Percentiles rank a stretch among this genome's conserved stretches.
Evolutionary conservation across 257 asterid genomes (phyloP).

Genomic region (Solanum appendiculatum): DNA sequence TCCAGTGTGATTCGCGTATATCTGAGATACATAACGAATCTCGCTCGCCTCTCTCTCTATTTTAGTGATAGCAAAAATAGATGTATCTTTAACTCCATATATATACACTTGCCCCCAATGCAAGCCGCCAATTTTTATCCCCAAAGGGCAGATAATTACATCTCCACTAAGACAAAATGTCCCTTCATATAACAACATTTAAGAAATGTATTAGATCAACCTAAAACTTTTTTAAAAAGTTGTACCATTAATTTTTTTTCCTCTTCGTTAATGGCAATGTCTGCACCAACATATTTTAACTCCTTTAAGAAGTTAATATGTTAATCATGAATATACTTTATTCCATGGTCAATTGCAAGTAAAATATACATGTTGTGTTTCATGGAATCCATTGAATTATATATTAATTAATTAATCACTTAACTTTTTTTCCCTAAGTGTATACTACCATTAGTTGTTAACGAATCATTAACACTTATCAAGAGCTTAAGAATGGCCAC

Average conservation of each 20-base stretch:
- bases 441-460: background rate
- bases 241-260: background rate
- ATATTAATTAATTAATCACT: background rate
- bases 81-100: no score
- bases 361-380: background rate
- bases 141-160: background rate
- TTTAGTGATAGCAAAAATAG: no score
- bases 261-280: background rate
- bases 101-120: no score
- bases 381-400: background rate
- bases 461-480: background rate
- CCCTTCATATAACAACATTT: background rate
- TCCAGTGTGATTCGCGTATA: no score
- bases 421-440: background rate
- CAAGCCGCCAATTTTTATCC: no score
- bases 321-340: background rate
- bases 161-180: background rate
- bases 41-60: no score
- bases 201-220: background rate
- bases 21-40: no score
- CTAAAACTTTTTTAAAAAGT: background rate
- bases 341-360: background rate
- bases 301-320: background rate
- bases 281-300: background rate
- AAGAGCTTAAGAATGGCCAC: background rate